Base-by-base conservation (phyloP, 441 rosid species). In the Populus hybrid region DNA sequence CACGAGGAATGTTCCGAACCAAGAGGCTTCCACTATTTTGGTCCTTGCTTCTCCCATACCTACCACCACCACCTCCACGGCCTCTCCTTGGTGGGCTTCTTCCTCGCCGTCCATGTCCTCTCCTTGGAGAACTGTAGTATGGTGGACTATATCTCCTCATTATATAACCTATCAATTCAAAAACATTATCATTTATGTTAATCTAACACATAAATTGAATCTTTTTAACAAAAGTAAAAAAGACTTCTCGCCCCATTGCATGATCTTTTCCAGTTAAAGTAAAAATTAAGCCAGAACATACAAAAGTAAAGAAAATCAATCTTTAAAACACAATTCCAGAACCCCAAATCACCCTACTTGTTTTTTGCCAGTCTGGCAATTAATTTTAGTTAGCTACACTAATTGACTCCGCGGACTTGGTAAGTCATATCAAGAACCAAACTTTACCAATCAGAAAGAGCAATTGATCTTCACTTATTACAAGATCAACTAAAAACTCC, bases 141-240 rank as follows among this genome's bases (percentile, higher is more conserved):
- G 84, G 88, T 26, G 99, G 97, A 82, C 99, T 94, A 84, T 94
- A 90, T 83, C 99, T 88, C 89, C 97, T 91, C 99, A 95, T 94
- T 36, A 35, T 73, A 80, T 31, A 23, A 63, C 81, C 86, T 84
- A 68, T 16, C 20, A 56, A 73, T 7, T 50, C 16, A 66, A n/a
- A 7, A 33, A 74, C 4, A 40, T 5, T n/a, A 63, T 3, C 42
- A n/a, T 29, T 31, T 29, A 68, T 5, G 36, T 35, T 18, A 31
- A 18, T 12, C 71, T 23, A 65, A 12, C 61, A 53, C 61, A 53
- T 53, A 16, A 53, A 53, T 53, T 53, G 61, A 16, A 65, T 29
- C 69, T 29, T 65, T 64, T 29, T 12, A 23, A 23, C 18, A 23
- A 26, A 12, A 23, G 9, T 23, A 28, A 65, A 4, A 65, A 65